Percentiles rank a stretch among this genome's conserved stretches.
Evolutionary conservation across 2,329 filamentous ascomycete species (phyloP).

Genomic region (Aureobasidium sp.): DNA sequence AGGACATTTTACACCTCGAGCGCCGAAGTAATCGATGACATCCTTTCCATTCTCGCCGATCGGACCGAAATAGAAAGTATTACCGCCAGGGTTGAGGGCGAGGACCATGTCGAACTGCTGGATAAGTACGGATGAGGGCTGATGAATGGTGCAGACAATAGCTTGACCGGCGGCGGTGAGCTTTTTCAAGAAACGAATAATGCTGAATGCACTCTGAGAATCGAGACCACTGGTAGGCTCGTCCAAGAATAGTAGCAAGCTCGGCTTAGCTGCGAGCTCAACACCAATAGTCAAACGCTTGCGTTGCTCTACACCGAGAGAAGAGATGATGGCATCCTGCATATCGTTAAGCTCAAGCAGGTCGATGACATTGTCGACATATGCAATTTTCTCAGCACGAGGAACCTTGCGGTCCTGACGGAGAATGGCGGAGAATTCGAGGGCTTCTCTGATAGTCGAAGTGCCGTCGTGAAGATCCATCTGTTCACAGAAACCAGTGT

Average conservation of each 20-base stretch:
- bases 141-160: constrained; percentile 67
- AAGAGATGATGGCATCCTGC: constrained; percentile 57
- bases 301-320: constrained; percentile 59
- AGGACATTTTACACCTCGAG: constrained; percentile 58
- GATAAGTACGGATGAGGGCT: constrained; percentile 60
- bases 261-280: constrained; percentile 60
- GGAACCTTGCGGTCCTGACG: constrained; percentile 50
- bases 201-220: constrained; percentile 59
- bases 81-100: constrained; percentile 58
- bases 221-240: constrained; percentile 66
- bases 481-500: constrained; percentile 64
- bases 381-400: constrained; percentile 53
- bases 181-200: constrained; percentile 61
- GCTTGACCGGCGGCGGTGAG: constrained; percentile 58
- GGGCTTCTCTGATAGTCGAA: constrained; percentile 57
- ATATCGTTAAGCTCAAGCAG: constrained; percentile 57
- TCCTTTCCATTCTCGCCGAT: constrained; percentile 58
- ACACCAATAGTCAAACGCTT: constrained; percentile 68
- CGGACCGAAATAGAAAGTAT: constrained; percentile 65
- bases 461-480: constrained; percentile 63
- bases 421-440: constrained; percentile 60
- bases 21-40: constrained; percentile 59
- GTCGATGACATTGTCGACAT: constrained; percentile 58
- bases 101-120: constrained; percentile 68
- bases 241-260: constrained; percentile 58